Conservation (phyloP, 2,329 filamentous ascomycete species). For the Aspergillus melleus region DNA sequence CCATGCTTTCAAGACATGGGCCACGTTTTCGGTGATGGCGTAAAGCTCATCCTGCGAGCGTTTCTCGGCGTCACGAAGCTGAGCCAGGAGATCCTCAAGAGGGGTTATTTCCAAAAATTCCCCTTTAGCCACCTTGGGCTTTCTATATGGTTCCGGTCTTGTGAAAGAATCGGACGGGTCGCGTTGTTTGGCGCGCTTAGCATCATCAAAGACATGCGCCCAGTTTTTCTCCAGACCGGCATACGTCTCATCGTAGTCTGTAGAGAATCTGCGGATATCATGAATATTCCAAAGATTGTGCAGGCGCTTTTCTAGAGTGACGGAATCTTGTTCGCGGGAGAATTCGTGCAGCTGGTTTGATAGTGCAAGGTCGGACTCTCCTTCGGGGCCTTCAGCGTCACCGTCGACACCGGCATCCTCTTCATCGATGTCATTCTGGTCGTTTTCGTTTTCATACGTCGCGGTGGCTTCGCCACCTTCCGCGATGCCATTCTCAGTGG, state of each 20-base stretch:
- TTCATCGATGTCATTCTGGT: conserved; percentile 18
- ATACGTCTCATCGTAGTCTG: conserved; percentile 33
- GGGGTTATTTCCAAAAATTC: conserved; percentile 39
- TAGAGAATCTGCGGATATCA: conserved; percentile 34
- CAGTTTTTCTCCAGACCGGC: conserved; percentile 33
- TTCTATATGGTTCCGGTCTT: conserved; percentile 38
- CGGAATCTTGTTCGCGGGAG: conserved; percentile 22
- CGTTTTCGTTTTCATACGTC: conserved; percentile 17
- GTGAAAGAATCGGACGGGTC: conserved; percentile 23
- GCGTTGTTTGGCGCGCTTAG: conserved; percentile 31
- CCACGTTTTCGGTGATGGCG: conserved; percentile 55
- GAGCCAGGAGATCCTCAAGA: conserved; percentile 36
- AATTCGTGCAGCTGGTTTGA: conserved; percentile 25
- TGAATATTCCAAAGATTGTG: conserved; percentile 39
- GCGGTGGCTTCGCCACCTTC: conserved; percentile 18
- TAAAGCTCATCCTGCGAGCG: conserved; percentile 56
- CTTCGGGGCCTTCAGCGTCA: conserved; percentile 22
- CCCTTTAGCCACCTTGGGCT: conserved; percentile 28
- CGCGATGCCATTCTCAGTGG: conserved; percentile 16
- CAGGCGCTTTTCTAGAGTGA: conserved; percentile 33
- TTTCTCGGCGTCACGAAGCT: conserved; percentile 37
- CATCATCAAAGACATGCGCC: conserved; percentile 33
- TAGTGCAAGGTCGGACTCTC: conserved; percentile 21
- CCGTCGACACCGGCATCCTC: conserved; percentile 17
- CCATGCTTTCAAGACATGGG: conserved; percentile 53